Evolutionary conservation across 2,329 filamentous ascomycete genomes (phyloP), one percentile per base, ranked within the genome.

Genomic region (Epichloe elymi): DNA sequence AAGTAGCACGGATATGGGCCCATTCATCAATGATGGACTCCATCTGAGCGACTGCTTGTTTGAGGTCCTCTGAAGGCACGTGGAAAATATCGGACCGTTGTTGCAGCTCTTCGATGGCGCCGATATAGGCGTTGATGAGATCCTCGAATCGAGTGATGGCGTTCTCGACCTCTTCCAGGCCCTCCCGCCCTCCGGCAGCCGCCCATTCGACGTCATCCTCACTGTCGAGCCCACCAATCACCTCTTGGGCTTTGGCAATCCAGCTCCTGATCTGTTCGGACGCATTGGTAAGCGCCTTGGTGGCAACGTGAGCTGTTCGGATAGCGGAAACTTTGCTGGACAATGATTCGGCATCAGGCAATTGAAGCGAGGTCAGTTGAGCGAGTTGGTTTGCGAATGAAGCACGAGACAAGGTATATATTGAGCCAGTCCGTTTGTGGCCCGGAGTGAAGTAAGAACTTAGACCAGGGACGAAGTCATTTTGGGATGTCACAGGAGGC

Each of bases 161-260:
- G 57, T 72, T 78, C 60, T 85, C 82, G 23, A 85, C 82, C 58
- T 85, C 82, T 48, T 82, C 83, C 37, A 91, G 73, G 2, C 87
- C 87, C 66, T 91, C 86, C 54, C 85, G 76, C 2, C 93, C 93
- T 49, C 88, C 93, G 6, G 80, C 80, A 2, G 90, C 91, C 2
- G 93, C 90, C 93, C 93, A 98, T 66, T 97, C 91, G 15, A 97
- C 89, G 63, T 98, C 93, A 65, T 97, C 93, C 56, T 97, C 91
- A 49, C 90, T 89, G 65, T 97, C 89, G 41, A 98, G 73, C 5
- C 90, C 90, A 50, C 80, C 79, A 49, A 98, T 82, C 35, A 97
- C 90, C 60, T 95, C 88, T 0, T 85, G 85, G 0, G 91, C 91
- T 66, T 96, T 96, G 56, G 79, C 79, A 62, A 96, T 95, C 93